Conservation (phyloP, 768 basidiomycete species). For the Hortiboletus campestris region DNA sequence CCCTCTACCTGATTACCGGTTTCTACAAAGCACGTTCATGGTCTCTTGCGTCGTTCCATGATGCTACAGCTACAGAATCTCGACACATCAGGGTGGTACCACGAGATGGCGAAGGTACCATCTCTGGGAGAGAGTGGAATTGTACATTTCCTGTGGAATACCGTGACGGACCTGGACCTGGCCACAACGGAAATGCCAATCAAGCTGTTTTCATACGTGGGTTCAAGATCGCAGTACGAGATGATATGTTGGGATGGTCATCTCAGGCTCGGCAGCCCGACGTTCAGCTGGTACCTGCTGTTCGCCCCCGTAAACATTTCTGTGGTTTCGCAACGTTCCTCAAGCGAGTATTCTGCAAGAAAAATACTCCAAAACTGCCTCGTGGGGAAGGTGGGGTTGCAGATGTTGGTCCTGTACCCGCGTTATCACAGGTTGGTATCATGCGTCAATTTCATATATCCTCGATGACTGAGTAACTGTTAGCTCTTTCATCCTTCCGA, state of each 20-base stretch:
- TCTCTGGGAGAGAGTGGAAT: not conserved
- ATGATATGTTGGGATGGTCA: not conserved
- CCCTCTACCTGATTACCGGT: conserved; percentile 27
- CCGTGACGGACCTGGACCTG: not conserved
- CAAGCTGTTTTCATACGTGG: conserved; percentile 19
- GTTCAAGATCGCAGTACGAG: conserved; percentile 12
- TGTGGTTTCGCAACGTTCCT: not conserved
- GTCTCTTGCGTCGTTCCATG: conserved; percentile 19
- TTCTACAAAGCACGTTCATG: conserved; percentile 26
- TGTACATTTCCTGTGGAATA: not conserved
- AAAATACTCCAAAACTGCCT: not conserved
- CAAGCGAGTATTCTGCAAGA: not conserved
- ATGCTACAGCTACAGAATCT: not conserved
- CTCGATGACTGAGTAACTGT: not conserved
- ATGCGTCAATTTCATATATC: not conserved
- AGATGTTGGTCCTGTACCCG: not conserved
- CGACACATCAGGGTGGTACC: not conserved
- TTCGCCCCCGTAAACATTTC: not conserved
- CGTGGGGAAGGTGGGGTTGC: not conserved
- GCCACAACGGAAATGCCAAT: conserved; percentile 3
- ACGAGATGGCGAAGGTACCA: not conserved
- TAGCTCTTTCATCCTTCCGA: conserved; percentile 11
- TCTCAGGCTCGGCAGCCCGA: not conserved
- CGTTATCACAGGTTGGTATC: conserved; percentile 2
- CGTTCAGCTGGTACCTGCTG: not conserved